Percentiles rank a stretch among this genome's conserved stretches.
Conservation (phyloP, 1,284 basidiomycete species). For the Ceratobasidium sp. region DNA sequence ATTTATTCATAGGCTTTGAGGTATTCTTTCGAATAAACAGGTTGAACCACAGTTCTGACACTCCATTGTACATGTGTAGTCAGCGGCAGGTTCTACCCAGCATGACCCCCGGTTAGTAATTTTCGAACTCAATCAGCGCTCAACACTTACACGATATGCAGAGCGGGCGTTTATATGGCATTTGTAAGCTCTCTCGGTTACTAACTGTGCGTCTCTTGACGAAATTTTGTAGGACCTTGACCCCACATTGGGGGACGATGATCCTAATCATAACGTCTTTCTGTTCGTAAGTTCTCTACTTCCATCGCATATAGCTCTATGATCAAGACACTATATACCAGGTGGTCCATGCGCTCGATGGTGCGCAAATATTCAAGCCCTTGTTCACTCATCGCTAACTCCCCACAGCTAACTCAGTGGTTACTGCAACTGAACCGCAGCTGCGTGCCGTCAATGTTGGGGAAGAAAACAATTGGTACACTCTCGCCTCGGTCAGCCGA, state of each 20-base stretch:
- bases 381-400: not conserved
- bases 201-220: not conserved
- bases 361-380: not conserved
- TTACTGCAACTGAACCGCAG: not conserved
- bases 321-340: not conserved
- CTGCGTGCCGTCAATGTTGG: not conserved
- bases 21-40: no score
- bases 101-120: not conserved
- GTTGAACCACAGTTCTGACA: no score
- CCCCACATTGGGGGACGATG: constrained; percentile 10
- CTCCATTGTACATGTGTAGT: not conserved
- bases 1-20: not conserved
- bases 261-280: constrained; percentile 3
- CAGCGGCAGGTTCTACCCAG: not conserved
- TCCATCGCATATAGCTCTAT: no score
- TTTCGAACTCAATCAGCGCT: not conserved
- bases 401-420: not conserved
- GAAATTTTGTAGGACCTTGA: constrained; percentile 12
- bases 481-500: not conserved
- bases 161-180: not conserved
- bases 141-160: not conserved
- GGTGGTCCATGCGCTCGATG: constrained; percentile 10
- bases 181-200: not conserved
- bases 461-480: not conserved
- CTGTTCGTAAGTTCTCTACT: not conserved